Evolutionary conservation across 1,284 basidiomycete species (phyloP), one percentile per base, ranked within the genome.

Genomic region (Chalciporus piperatoides): DNA sequence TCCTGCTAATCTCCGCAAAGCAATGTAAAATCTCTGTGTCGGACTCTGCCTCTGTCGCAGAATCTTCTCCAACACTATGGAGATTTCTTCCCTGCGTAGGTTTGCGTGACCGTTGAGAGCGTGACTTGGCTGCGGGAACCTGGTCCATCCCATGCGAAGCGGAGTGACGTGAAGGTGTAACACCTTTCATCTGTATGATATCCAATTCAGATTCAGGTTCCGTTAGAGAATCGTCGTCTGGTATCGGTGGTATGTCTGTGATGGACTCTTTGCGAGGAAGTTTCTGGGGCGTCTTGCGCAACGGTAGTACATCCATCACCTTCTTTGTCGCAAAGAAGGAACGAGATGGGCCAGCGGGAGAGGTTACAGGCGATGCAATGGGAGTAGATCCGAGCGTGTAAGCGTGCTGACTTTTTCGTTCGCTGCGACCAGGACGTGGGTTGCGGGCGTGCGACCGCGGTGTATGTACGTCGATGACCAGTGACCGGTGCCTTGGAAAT

Each of bases 41-140:
- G 14, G 65, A 67, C 35, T 70, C 65, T 12, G 67, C 57, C 48
- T 67, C 65, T 10, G 65, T 67, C n/a, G 49, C 58, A 17, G 65
- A 67, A 33, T 67, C 65, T 27, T 64, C 65, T 17, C 54, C 59
- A n/a, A 8, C n/a, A 15, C 25, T n/a, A 7, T 43, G 24, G 43
- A 38, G 15, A 21, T 35, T 19, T n/a, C 25, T 19, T 28, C 25
- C 39, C 19, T 32, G 46, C 23, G 32, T 14, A 1, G 9, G 23
- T 41, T 42, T 44, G 35, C 30, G 17, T n/a, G 32, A 23, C 28
- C 19, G 25, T 10, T 41, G 24, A 33, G 35, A 17, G 42, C 24
- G 23, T 17, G n/a, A 9, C 10, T 53, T 5, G 33, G 35, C 4
- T 21, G 57, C 33, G 1, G 39, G 14, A 25, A 41, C 23, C 40